These are phyloP conservation scores for Fusarium ramigenum DNA, from an alignment of 2,329 filamentous ascomycete species.

Conservation along the genomic window DNA sequence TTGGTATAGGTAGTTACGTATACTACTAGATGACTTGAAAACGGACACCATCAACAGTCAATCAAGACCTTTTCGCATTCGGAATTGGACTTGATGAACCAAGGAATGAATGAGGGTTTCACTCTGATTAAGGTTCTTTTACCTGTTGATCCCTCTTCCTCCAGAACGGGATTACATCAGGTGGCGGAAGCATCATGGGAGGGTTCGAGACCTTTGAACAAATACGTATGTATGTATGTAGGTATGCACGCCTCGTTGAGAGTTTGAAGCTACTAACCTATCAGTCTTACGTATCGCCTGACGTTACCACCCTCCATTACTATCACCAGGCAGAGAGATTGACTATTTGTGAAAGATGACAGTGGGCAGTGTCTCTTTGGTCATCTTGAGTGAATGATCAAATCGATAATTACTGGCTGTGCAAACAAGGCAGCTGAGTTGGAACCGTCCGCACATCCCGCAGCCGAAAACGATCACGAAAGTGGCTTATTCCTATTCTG, in stretches of 20 bases:
- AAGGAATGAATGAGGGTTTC: constrained; percentile 1
- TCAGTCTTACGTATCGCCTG: constrained; percentile 24
- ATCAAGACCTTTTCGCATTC: constrained; percentile 19
- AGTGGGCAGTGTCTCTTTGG: constrained; percentile 1
- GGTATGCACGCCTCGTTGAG: not conserved
- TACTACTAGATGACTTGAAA: not conserved
- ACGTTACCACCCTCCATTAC: constrained; percentile 4
- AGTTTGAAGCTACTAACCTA: not conserved
- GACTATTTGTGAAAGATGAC: constrained; percentile 2
- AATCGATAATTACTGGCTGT: constrained; percentile 3
- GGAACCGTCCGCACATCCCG: not conserved
- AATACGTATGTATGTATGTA: not conserved
- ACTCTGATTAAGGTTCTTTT: not conserved
- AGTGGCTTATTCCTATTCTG: not conserved
- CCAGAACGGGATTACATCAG: constrained; percentile 36
- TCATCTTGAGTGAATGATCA: not conserved
- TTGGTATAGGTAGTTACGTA: not conserved
- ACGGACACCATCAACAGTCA: not conserved
- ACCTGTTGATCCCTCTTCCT: not conserved
- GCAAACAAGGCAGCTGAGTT: constrained; percentile 3
- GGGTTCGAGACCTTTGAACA: constrained; percentile 19
- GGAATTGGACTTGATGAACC: not conserved
- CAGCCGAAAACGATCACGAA: constrained; percentile 14
- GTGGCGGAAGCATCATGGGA: constrained; percentile 32
- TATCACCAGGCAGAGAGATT: not conserved